phyloP scores from a whole-genome alignment of 192 early-diverging fungal genomes.

The Mortierella alpina region DNA sequence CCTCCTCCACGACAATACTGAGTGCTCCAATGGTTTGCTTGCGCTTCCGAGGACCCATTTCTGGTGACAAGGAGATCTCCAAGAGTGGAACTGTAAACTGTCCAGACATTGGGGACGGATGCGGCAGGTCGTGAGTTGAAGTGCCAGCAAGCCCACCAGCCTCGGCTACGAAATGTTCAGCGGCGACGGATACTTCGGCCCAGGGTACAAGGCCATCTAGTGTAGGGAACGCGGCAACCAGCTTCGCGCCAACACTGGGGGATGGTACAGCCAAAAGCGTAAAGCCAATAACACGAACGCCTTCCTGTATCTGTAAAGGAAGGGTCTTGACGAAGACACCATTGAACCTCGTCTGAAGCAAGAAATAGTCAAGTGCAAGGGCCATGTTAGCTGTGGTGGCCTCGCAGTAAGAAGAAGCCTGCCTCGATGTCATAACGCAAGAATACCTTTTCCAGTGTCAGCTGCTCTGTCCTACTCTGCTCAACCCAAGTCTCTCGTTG shows the following conservation, averaged over 20 bases:
- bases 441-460: slow-evolving; percentile 32
- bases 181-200: slow-evolving; percentile 43
- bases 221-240: slow-evolving; percentile 18
- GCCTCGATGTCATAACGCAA: neutral
- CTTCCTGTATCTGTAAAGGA: slow-evolving; percentile 32
- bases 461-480: slow-evolving; percentile 39
- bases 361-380: neutral
- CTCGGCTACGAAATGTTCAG: slow-evolving; percentile 27
- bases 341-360: slow-evolving; percentile 19
- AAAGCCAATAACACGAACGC: slow-evolving; percentile 36
- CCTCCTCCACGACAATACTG: slow-evolving; percentile 35
- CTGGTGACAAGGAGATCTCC: slow-evolving; percentile 14
- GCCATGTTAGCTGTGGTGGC: neutral
- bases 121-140: too few species aligned
- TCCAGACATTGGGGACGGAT: neutral
- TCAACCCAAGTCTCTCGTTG: slow-evolving; percentile 32
- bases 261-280: slow-evolving; percentile 34
- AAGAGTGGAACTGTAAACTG: slow-evolving; percentile 13
- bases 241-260: slow-evolving; percentile 9
- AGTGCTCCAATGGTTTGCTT: slow-evolving; percentile 33
- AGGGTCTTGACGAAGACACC: slow-evolving; percentile 39
- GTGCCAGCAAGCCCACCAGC: neutral
- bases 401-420: neutral
- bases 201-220: slow-evolving; percentile 43
- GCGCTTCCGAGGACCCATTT: slow-evolving; percentile 19